Percentiles rank a stretch among this genome's conserved stretches.
Evolutionary conservation across 2,329 filamentous ascomycete species (phyloP).

Genomic region (Calonectria fujianensis): DNA sequence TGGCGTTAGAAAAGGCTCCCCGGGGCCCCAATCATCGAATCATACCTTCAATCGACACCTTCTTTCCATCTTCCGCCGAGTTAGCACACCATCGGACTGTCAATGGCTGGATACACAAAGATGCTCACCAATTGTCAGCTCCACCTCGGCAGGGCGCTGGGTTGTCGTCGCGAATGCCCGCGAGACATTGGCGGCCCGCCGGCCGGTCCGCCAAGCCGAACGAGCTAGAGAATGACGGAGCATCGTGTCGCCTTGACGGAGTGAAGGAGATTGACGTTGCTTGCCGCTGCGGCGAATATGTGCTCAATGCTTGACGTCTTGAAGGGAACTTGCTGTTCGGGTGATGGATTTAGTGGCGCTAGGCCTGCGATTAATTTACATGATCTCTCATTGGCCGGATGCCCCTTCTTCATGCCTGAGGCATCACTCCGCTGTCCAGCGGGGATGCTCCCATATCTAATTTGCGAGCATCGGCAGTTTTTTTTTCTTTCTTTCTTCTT

Average conservation of each 20-base stretch:
- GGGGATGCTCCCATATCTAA: constrained; percentile 43
- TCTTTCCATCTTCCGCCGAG: constrained; percentile 87
- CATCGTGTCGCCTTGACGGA: constrained; percentile 79
- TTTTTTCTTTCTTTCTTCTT: constrained; percentile 63
- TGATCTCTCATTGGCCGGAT: constrained; percentile 63
- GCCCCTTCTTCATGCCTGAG: constrained; percentile 61
- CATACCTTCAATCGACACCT: constrained; percentile 97
- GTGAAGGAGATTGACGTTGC: constrained; percentile 63
- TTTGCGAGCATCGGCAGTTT: constrained; percentile 45
- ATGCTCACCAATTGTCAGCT: constrained; percentile 90
- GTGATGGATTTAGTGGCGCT: constrained; percentile 63
- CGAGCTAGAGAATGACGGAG: constrained; percentile 81
- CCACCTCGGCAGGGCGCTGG: constrained; percentile 90
- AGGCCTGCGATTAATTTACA: constrained; percentile 67
- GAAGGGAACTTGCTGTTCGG: constrained; percentile 62
- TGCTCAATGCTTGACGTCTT: constrained; percentile 65
- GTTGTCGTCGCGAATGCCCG: constrained; percentile 89
- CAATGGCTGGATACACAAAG: constrained; percentile 57
- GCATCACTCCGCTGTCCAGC: constrained; percentile 47
- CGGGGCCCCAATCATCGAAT: constrained; percentile 44
- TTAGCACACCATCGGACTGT: constrained; percentile 56
- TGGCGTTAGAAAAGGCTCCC: constrained; percentile 60
- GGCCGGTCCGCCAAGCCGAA: constrained; percentile 80
- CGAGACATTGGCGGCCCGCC: constrained; percentile 75
- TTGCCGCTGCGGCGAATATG: constrained; percentile 60